Conservation (phyloP, 768 basidiomycete genomes). For the Panus rudis region DNA sequence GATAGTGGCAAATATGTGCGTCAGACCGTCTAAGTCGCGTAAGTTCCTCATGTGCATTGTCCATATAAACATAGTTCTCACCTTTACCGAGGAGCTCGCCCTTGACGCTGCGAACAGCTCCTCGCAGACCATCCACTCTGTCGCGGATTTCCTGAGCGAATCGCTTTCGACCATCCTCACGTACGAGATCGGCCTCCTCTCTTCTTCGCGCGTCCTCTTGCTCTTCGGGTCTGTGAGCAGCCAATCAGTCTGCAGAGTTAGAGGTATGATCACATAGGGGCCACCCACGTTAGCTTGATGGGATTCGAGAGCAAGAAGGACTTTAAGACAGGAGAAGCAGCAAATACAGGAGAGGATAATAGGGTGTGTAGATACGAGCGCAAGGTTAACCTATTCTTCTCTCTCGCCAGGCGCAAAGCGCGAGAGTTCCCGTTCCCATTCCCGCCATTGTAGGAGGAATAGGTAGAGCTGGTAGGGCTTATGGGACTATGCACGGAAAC, state of each 20-base stretch:
- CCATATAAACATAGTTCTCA: slow-evolving; percentile 20
- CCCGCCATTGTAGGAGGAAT: slow-evolving; percentile 6
- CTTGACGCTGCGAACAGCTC: slow-evolving; percentile 80
- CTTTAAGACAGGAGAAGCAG: slow-evolving; percentile 77
- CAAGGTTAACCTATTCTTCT: slow-evolving; percentile 93
- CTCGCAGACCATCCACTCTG: slow-evolving; percentile 80
- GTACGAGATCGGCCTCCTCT: slow-evolving; percentile 81
- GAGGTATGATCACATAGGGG: background rate
- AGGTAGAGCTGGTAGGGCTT: slow-evolving; percentile 8
- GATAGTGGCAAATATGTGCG: slow-evolving; percentile 82
- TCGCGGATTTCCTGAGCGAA: slow-evolving; percentile 85
- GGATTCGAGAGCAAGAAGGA: slow-evolving; percentile 81
- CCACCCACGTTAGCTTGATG: slow-evolving; percentile 45
- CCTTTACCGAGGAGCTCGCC: slow-evolving; percentile 90
- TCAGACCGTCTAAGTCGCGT: slow-evolving; percentile 64
- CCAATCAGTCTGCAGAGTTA: too few relatives aligned
- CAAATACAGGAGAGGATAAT: slow-evolving; percentile 62
- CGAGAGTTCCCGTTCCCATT: slow-evolving; percentile 3
- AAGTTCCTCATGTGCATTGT: background rate
- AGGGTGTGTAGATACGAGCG: slow-evolving; percentile 87
- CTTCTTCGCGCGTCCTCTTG: slow-evolving; percentile 67
- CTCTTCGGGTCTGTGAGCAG: slow-evolving; percentile 56
- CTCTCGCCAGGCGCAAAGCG: slow-evolving; percentile 75
- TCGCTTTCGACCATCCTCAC: slow-evolving; percentile 80
- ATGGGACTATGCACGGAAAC: too few relatives aligned